Evolutionary conservation across 208 protist species (phyloP).

Genomic region (Leishmania tropica): DNA sequence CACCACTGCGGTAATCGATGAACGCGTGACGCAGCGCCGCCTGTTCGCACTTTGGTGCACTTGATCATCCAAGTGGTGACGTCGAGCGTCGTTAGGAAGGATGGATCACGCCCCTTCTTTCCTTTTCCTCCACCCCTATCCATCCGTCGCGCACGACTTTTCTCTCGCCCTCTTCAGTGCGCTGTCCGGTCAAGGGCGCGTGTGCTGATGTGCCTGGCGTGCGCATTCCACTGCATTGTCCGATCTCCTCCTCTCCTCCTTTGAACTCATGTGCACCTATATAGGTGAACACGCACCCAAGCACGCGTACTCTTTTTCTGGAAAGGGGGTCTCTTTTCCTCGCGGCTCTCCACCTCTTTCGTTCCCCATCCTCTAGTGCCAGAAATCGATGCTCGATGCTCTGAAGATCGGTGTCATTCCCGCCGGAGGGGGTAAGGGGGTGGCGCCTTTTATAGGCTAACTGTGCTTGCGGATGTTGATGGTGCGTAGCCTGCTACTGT

Average conservation of each 20-base stretch:
- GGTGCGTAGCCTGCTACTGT: neutral
- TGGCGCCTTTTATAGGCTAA: neutral
- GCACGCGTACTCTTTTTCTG: neutral
- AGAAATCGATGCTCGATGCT: neutral
- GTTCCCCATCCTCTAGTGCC: neutral
- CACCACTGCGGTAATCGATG: neutral
- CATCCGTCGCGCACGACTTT: neutral
- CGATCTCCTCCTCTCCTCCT: neutral
- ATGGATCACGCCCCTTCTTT: neutral
- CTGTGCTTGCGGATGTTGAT: neutral
- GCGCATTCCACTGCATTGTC: neutral
- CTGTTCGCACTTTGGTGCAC: neutral
- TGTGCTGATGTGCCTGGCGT: neutral
- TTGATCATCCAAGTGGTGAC: neutral
- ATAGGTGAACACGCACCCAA: neutral
- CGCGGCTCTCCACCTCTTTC: neutral
- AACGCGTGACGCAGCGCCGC: neutral
- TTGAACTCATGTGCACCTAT: neutral
- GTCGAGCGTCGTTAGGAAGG: neutral
- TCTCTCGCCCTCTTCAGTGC: neutral
- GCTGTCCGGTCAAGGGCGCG: neutral
- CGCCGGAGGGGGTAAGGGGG: no score
- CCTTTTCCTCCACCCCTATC: neutral
- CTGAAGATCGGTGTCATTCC: neutral
- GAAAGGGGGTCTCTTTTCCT: neutral